Percentiles rank a stretch among this genome's conserved stretches.
These are phyloP conservation scores for Xanthoconium purpureum DNA, from an alignment of 768 basidiomycete species.

Conservation along the genomic window DNA sequence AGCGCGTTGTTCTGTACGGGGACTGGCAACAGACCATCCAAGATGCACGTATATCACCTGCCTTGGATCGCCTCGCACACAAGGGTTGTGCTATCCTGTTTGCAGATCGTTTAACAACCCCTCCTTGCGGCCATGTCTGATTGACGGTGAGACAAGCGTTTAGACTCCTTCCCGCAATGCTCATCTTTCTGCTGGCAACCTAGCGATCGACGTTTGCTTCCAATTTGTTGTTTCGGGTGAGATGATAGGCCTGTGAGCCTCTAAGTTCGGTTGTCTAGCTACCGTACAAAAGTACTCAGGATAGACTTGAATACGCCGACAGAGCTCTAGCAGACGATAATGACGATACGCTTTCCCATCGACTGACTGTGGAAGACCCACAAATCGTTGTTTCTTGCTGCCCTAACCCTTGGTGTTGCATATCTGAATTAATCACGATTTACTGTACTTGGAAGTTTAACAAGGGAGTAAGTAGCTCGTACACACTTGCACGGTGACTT, in stretches of 20 bases:
- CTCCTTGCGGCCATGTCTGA: slow-evolving; percentile 20
- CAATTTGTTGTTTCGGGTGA: neutral
- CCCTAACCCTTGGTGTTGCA: neutral
- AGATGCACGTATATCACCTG: slow-evolving; percentile 37
- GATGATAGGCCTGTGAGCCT: neutral
- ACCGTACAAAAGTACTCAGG: neutral
- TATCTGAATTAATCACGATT: too few relatives aligned
- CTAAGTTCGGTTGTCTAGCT: neutral
- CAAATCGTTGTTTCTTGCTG: neutral
- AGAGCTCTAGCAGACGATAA: neutral
- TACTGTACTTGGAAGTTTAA: too few relatives aligned
- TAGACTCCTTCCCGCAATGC: neutral
- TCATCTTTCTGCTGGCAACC: neutral
- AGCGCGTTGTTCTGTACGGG: slow-evolving; percentile 47
- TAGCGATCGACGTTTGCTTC: neutral
- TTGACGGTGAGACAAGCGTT: slow-evolving; percentile 3
- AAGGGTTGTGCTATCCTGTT: slow-evolving; percentile 33
- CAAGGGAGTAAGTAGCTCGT: neutral
- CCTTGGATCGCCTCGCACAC: slow-evolving; percentile 31
- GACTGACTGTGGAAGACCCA: neutral
- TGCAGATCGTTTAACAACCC: slow-evolving; percentile 9
- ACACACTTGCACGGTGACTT: slow-evolving; percentile 19
- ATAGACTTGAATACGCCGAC: neutral
- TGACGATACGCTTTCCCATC: neutral
- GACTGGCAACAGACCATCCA: slow-evolving; percentile 44